Evolutionary conservation across 768 basidiomycete species (phyloP).

Genomic region (Leccinum truebloodii): DNA sequence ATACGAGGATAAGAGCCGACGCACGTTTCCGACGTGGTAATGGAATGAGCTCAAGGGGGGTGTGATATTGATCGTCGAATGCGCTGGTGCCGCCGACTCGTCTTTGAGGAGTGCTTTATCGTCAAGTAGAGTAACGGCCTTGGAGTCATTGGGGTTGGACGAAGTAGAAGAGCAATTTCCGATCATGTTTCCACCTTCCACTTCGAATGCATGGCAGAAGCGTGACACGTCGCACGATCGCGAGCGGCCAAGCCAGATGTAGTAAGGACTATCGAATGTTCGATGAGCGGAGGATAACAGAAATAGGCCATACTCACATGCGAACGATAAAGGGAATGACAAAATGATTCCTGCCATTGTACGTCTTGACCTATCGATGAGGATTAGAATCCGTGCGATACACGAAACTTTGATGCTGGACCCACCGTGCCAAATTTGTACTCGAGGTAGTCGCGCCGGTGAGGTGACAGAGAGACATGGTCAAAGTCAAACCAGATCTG

Average conservation of each 20-base stretch:
- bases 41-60: constrained; percentile 63
- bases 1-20: background rate
- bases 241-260: constrained; percentile 74
- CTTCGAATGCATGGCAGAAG: constrained; percentile 59
- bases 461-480: constrained; percentile 53
- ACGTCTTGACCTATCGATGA: constrained; percentile 51
- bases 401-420: constrained; percentile 5
- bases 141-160: constrained; percentile 35
- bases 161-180: constrained; percentile 49
- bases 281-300: background rate
- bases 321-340: constrained; percentile 65
- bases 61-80: constrained; percentile 47
- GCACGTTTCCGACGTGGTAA: constrained; percentile 54
- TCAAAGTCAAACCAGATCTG: constrained; percentile 69
- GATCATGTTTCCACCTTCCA: constrained; percentile 60
- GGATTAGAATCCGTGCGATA: background rate
- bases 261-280: constrained; percentile 51
- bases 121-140: constrained; percentile 41
- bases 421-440: constrained; percentile 73
- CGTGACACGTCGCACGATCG: constrained; percentile 59
- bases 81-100: constrained; percentile 15
- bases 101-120: constrained; percentile 39
- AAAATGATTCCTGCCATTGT: constrained; percentile 73
- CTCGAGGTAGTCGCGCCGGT: constrained; percentile 71
- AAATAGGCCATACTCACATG: constrained; percentile 43